Evolutionary conservation across 2,329 filamentous ascomycete species (phyloP).

Genomic region (Xylaria multiplex): DNA sequence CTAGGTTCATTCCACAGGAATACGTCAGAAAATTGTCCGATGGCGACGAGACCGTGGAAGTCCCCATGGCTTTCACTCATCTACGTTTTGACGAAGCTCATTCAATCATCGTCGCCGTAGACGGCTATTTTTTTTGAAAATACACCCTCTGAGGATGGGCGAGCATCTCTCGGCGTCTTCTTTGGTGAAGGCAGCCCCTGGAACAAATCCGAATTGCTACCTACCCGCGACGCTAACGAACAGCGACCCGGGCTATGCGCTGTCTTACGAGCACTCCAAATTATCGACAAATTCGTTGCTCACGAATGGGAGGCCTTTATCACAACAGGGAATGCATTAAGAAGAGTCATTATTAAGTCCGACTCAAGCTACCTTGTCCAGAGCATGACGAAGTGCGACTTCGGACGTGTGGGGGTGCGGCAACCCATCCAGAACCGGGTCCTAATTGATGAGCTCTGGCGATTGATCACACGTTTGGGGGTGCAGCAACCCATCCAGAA

Average conservation of each 20-base stretch:
- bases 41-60: not conserved
- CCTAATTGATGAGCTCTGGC: not conserved
- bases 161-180: not conserved
- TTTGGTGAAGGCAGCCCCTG: not conserved
- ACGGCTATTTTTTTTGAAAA: not conserved
- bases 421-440: not conserved
- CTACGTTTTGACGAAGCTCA: not conserved
- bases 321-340: not conserved
- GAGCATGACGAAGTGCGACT: not conserved
- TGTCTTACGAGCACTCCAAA: not conserved
- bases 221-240: not conserved
- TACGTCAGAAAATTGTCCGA: not conserved
- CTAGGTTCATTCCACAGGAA: not conserved
- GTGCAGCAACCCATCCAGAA: not conserved
- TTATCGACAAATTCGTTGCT: not conserved
- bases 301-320: not conserved
- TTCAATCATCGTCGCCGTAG: not conserved
- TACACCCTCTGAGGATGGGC: not conserved
- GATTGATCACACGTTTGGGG: not conserved
- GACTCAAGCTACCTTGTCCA: not conserved
- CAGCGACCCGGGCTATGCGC: not conserved
- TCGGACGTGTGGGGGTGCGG: no score
- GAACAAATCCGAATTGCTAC: not conserved
- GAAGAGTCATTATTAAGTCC: not conserved
- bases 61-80: not conserved